Conservation (phyloP, 169 alveolate species). For the Plasmodium fragile region DNA sequence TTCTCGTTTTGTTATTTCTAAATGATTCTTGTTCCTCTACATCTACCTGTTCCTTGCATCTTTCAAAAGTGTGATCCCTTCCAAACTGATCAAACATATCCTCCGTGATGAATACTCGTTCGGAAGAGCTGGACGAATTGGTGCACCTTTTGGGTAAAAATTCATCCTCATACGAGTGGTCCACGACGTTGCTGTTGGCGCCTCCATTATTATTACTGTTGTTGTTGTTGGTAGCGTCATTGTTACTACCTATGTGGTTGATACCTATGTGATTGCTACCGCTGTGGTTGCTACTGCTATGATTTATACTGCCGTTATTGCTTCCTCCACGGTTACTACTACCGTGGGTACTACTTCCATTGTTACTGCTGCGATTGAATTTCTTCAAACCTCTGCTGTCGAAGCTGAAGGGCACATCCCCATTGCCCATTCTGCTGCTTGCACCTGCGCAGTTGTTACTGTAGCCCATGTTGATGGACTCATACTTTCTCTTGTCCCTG, state of each 20-base stretch:
- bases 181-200: background rate
- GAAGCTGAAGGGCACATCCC: background rate
- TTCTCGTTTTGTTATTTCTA: background rate
- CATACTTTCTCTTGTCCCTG: constrained; percentile 39
- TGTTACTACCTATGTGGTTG: background rate
- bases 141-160: background rate
- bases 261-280: background rate
- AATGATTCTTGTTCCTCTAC: background rate
- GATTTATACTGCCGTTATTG: background rate
- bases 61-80: background rate
- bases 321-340: background rate
- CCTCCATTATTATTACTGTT: background rate
- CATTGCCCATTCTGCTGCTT: background rate
- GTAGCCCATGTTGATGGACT: background rate
- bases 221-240: background rate
- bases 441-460: background rate
- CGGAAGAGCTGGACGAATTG: constrained; percentile 20
- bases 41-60: background rate
- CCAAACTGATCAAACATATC: constrained; percentile 6
- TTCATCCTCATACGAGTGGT: background rate
- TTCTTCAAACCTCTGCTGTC: background rate
- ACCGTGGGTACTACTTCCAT: background rate
- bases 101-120: constrained; percentile 8
- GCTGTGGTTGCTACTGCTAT: background rate
- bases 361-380: background rate